Evolutionary conservation across 192 early-diverging fungal species (phyloP).

Genomic region (Coemansia erecta): DNA sequence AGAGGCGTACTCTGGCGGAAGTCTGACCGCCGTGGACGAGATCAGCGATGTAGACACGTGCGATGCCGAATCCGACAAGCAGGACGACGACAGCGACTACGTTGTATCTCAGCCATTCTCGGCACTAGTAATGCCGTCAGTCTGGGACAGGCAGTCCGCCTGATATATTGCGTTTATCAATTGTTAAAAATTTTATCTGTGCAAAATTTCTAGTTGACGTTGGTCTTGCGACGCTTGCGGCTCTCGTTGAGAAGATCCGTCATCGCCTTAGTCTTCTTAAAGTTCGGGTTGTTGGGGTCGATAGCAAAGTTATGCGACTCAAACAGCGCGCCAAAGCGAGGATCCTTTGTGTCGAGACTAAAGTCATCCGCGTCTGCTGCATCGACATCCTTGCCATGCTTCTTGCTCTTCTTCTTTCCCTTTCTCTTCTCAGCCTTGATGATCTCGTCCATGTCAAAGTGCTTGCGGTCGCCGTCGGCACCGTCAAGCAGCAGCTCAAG

Average conservation of each 20-base stretch:
- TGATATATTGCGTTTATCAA: not conserved
- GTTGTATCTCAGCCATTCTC: slow-evolving; percentile 12
- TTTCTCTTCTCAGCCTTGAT: slow-evolving; percentile 81
- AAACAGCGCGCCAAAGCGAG: slow-evolving; percentile 78
- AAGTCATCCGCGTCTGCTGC: slow-evolving; percentile 81
- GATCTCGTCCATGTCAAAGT: slow-evolving; percentile 88
- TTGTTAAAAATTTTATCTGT: not conserved
- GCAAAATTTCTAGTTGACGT: slow-evolving; percentile 11
- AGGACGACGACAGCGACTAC: not conserved
- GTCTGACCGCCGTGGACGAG: not conserved
- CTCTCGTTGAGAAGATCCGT: slow-evolving; percentile 37
- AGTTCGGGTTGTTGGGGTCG: slow-evolving; percentile 92
- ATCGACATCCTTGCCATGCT: slow-evolving; percentile 55
- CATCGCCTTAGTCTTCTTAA: slow-evolving; percentile 56
- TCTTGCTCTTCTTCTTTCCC: slow-evolving; percentile 51
- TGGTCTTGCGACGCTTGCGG: slow-evolving; percentile 47
- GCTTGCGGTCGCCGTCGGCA: slow-evolving; percentile 57
- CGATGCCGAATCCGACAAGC: not conserved
- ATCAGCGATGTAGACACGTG: not conserved
- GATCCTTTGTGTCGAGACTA: slow-evolving; percentile 79
- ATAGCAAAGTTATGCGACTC: slow-evolving; percentile 89
- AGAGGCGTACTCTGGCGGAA: not conserved
- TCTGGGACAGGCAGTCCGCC: slow-evolving; percentile 19
- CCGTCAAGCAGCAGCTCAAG: slow-evolving; percentile 84
- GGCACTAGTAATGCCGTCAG: slow-evolving; percentile 24